Base-by-base conservation (phyloP, 257 asterid species). In the Solanum boliviense region DNA sequence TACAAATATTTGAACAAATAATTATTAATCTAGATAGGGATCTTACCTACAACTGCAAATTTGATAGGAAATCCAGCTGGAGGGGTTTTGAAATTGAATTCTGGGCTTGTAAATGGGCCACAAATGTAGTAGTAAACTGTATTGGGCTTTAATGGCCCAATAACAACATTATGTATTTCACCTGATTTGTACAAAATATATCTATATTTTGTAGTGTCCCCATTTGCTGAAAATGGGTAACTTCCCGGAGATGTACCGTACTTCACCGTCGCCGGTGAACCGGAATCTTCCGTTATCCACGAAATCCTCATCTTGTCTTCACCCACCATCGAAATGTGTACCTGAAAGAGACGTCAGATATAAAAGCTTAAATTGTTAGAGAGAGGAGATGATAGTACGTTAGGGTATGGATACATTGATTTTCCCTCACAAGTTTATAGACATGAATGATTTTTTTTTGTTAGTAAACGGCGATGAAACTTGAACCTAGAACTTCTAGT, bases 111-210 rank as follows among this genome's bases (percentile, higher is more conserved):
- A 12, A 39, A 48, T 5, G 46, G 34, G 38, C 94, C 94, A 36
- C 94, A 93, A 31, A 89, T 91, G 84, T 95, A 94, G 88, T 89
- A 95, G 44, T 95, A 95, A 0, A 67, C 18, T 0, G 97, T 95
- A 91, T 89, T 78, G 8, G 98, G 94, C 38, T 68, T 88, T 88
- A 96, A 86, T 7, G 98, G 98, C 12, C 99, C 99, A 34, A 96
- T 92, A 71, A 93, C 87, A 20, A 89, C 98, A 23, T 95, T 71
- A 58, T 96, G 98, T 83, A 95, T 93, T 74, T 94, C 87, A 9
- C 96, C 98, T 0, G 98, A 96, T 7, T 13, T 31, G 18, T 95
- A 96, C 1, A 27, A 0, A n/a, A 93, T 0, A 76, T 91, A 96
- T 1, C 44, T 20, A 90, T 96, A 96, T 10, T 3, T 36, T 13